These are phyloP conservation scores for Candida methanosorbosa DNA, from an alignment of 805 yeast genomes.

Conservation along the genomic window DNA sequence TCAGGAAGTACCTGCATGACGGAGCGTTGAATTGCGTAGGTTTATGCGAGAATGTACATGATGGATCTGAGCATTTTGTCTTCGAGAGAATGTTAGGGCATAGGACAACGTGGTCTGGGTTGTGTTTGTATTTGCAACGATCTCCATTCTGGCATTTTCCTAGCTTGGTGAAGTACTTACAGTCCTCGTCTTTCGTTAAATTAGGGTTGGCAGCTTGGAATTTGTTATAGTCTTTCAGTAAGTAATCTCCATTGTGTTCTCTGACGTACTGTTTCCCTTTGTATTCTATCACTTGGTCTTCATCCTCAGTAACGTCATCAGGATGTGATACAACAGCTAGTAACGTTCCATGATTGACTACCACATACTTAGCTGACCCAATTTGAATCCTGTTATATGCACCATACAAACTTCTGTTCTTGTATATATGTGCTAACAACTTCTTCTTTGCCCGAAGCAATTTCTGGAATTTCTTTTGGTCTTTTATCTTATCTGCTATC, in stretches of 20 bases:
- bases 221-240: conserved; percentile 4
- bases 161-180: conserved; percentile 26
- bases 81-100: conserved; percentile 40
- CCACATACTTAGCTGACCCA: conserved; percentile 35
- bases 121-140: conserved; percentile 47
- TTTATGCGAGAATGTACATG: conserved; percentile 50
- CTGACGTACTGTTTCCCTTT: conserved; percentile 13
- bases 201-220: background rate
- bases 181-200: conserved; percentile 4
- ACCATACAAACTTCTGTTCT: conserved; percentile 30
- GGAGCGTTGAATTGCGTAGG: conserved; percentile 54
- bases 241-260: conserved; percentile 16
- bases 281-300: conserved; percentile 6
- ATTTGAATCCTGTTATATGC: conserved; percentile 36
- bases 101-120: conserved; percentile 38
- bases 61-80: conserved; percentile 36
- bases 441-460: conserved; percentile 8
- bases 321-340: conserved; percentile 29
- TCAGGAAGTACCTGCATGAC: conserved; percentile 43
- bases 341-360: conserved; percentile 28
- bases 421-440: conserved; percentile 11
- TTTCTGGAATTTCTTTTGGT: conserved; percentile 8
- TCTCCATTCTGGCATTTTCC: conserved; percentile 42
- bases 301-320: conserved; percentile 1
- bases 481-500: conserved; percentile 12